A percentile compares a stretch with the other conserved stretches of the same genome.
Evolutionary conservation across 805 yeast species (phyloP).

Genomic region (Wickerhamomyces hampshirensis): DNA sequence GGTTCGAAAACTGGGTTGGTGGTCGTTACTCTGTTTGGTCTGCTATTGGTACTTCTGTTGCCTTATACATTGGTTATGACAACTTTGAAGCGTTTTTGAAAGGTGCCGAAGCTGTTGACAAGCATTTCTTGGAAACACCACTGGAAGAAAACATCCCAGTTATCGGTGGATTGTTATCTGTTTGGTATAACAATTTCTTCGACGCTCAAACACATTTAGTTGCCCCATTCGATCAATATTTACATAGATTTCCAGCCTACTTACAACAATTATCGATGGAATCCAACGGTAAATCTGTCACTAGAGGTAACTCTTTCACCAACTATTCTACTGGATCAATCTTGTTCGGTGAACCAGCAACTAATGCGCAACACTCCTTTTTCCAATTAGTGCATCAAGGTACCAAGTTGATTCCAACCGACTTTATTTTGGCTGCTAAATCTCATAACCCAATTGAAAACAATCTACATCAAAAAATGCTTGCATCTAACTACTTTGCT

Average conservation of each 20-base stretch:
- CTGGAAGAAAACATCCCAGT: constrained; percentile 89
- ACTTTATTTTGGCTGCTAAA: constrained; percentile 94
- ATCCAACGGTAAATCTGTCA: constrained; percentile 96
- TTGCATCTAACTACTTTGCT: constrained; percentile 98
- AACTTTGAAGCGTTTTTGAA: constrained; percentile 87
- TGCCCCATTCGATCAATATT: constrained; percentile 97
- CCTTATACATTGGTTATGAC: constrained; percentile 91
- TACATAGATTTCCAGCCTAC: constrained; percentile 99
- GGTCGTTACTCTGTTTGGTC: constrained; percentile 99
- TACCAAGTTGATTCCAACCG: constrained; percentile 94
- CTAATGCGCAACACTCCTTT: constrained; percentile 98
- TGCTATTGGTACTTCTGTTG: constrained; percentile 94
- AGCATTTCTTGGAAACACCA: constrained; percentile 81
- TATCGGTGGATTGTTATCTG: constrained; percentile 87
- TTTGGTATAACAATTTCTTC: constrained; percentile 98
- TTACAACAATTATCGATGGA: constrained; percentile 98
- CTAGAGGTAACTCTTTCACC: constrained; percentile 87
- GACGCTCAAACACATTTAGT: constrained; percentile 98
- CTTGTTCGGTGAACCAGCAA: constrained; percentile 97
- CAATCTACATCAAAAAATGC: constrained; percentile 94
- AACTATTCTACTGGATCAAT: constrained; percentile 95
- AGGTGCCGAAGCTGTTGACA: constrained; percentile 97
- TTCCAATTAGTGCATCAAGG: constrained; percentile 99
- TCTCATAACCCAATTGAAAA: constrained; percentile 95
- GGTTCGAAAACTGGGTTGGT: constrained; percentile 98